These are phyloP conservation scores for Aspergillus hortae DNA, from an alignment of 2,329 filamentous ascomycete genomes.

Conservation along the genomic window DNA sequence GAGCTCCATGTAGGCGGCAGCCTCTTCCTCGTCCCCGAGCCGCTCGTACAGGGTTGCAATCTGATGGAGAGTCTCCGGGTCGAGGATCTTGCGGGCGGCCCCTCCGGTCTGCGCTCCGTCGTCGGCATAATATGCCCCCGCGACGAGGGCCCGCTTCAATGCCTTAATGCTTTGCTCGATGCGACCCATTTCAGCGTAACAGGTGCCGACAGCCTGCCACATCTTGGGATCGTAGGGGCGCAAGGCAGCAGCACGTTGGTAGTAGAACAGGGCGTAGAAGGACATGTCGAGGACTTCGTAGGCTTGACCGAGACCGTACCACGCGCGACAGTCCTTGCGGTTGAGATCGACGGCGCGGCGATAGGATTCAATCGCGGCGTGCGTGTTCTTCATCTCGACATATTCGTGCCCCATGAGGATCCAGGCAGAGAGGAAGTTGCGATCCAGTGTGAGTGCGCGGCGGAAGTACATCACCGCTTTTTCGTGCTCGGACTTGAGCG, in stretches of 20 bases:
- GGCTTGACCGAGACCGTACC: slow-evolving; percentile 95
- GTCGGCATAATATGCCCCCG: slow-evolving; percentile 73
- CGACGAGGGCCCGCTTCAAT: slow-evolving; percentile 84
- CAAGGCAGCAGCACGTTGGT: slow-evolving; percentile 88
- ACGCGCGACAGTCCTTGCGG: slow-evolving; percentile 91
- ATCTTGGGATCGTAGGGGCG: slow-evolving; percentile 97
- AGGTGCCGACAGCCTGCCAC: slow-evolving; percentile 95
- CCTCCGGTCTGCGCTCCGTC: slow-evolving; percentile 21
- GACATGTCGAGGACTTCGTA: slow-evolving; percentile 99
- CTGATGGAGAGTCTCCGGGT: slow-evolving; percentile 85
- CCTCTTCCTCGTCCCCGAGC: slow-evolving; percentile 71
- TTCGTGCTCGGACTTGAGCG: slow-evolving; percentile 87
- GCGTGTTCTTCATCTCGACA: slow-evolving; percentile 96
- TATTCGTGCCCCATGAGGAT: slow-evolving; percentile 99
- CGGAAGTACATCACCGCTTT: slow-evolving; percentile 98
- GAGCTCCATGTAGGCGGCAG: slow-evolving; percentile 92
- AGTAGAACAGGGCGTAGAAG: slow-evolving; percentile 95
- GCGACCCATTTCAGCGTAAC: slow-evolving; percentile 83
- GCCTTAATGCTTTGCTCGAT: slow-evolving; percentile 90
- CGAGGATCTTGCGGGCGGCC: slow-evolving; percentile 59
- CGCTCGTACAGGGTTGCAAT: slow-evolving; percentile 88
- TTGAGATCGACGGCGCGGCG: slow-evolving; percentile 94
- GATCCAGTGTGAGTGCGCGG: slow-evolving; percentile 82
- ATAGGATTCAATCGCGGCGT: slow-evolving; percentile 96
- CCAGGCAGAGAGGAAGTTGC: slow-evolving; percentile 90